Conservation (phyloP, 306 rosid genomes). For the Styphnolobium japonicum region DNA sequence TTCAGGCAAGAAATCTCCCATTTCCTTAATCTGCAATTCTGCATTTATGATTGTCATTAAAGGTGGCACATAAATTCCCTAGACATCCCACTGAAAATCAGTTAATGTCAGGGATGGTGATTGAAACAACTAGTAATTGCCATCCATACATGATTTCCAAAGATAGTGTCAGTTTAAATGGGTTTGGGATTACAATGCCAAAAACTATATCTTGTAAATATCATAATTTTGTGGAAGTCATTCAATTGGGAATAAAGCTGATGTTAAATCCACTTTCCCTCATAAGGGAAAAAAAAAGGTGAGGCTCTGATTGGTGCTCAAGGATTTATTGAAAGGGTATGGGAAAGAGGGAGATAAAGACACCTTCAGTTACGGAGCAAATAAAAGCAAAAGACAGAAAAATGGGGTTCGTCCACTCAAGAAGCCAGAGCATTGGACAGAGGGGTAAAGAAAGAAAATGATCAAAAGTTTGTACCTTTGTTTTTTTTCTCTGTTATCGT, state of each 20-base stretch:
- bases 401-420: slow-evolving; percentile 36
- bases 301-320: slow-evolving; percentile 50
- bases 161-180: slow-evolving; percentile 25
- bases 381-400: slow-evolving; percentile 48
- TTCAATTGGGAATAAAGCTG: slow-evolving; percentile 35
- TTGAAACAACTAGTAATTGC: neutral
- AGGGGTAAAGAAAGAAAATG: neutral
- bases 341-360: slow-evolving; percentile 53
- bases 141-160: slow-evolving; percentile 27
- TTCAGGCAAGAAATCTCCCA: slow-evolving; percentile 33
- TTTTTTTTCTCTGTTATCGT: neutral
- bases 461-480: neutral
- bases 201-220: slow-evolving; percentile 15
- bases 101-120: slow-evolving; percentile 26
- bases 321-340: slow-evolving; percentile 41
- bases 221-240: slow-evolving; percentile 38
- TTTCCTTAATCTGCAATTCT: slow-evolving; percentile 39
- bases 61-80: slow-evolving; percentile 41
- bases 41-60: slow-evolving; percentile 40
- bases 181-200: slow-evolving; percentile 21
- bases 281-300: slow-evolving; percentile 27
- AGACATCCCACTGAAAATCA: slow-evolving; percentile 40
- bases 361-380: slow-evolving; percentile 44
- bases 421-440: slow-evolving; percentile 18
- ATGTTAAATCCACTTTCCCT: slow-evolving; percentile 34